Evolutionary conservation across 108 stramenopile species (phyloP).

Genomic region (Pelagomonas calceolata): DNA sequence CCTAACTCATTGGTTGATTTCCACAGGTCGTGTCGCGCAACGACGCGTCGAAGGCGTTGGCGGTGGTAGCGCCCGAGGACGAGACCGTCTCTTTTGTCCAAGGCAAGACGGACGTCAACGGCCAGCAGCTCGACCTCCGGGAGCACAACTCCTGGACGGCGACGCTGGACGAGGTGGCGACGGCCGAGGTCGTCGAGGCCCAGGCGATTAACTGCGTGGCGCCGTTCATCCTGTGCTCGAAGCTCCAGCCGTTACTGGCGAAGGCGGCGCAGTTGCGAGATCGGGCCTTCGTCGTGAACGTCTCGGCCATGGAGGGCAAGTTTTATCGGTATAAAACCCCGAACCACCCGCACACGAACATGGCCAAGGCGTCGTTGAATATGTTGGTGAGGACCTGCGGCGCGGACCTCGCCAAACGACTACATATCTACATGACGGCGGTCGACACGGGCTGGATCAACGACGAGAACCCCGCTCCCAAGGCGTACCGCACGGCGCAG

Average conservation of each 20-base stretch:
- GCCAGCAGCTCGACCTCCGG: conserved; percentile 73
- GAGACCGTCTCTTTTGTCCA: background rate
- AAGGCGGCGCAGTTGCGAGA: conserved; percentile 21
- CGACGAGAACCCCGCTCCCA: conserved; percentile 72
- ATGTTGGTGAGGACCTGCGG: conserved; percentile 77
- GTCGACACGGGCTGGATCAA: conserved; percentile 90
- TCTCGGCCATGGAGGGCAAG: conserved; percentile 83
- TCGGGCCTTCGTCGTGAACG: conserved; percentile 62
- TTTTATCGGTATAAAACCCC: conserved; percentile 71
- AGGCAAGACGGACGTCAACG: conserved; percentile 2
- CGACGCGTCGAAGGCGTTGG: too few relatives aligned
- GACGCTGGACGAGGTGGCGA: conserved; percentile 55
- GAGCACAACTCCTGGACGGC: conserved; percentile 70
- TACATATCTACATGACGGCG: conserved; percentile 68
- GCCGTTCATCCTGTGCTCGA: conserved; percentile 69
- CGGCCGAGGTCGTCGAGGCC: conserved; percentile 66
- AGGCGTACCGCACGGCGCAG: conserved; percentile 58
- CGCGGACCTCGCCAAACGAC: conserved; percentile 59
- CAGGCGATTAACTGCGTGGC: conserved; percentile 79
- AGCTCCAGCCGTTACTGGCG: conserved; percentile 66
- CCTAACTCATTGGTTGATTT: too few relatives aligned
- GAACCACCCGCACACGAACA: conserved; percentile 56
- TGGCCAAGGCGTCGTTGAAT: conserved; percentile 83
- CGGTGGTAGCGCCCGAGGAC: too few relatives aligned
- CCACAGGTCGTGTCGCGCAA: too few relatives aligned